Evolutionary conservation across 2,329 filamentous ascomycete species (phyloP).

Genomic region (Xylaria digitata): DNA sequence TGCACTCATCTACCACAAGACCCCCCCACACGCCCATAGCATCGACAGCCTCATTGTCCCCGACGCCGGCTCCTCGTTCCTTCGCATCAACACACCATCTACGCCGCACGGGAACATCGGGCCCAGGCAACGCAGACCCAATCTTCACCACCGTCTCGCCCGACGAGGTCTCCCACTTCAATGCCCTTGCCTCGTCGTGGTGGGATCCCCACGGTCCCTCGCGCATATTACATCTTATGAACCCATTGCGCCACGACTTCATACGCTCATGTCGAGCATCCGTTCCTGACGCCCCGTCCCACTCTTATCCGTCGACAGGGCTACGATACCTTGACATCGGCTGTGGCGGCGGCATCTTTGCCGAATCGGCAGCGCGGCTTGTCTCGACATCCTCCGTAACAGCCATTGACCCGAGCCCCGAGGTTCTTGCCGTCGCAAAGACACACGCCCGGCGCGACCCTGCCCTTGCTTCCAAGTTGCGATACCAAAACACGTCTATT

Average conservation of each 20-base stretch:
- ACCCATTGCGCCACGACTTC: conserved; percentile 94
- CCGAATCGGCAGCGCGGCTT: conserved; percentile 83
- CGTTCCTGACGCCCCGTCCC: conserved; percentile 56
- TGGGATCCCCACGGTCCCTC: conserved; percentile 97
- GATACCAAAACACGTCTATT: conserved; percentile 80
- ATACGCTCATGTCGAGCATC: conserved; percentile 77
- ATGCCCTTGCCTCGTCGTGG: conserved; percentile 91
- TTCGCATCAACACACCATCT: conserved; percentile 24
- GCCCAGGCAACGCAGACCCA: conserved; percentile 39
- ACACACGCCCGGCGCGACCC: conserved; percentile 82
- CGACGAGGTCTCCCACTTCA: conserved; percentile 93
- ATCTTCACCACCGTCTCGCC: conserved; percentile 80
- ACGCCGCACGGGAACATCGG: conserved; percentile 18
- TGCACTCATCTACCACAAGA: not conserved
- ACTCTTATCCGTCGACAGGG: conserved; percentile 49
- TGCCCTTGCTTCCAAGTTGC: conserved; percentile 69
- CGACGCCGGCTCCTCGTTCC: conserved; percentile 11
- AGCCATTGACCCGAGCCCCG: conserved; percentile 81
- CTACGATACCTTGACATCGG: conserved; percentile 89
- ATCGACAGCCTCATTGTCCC: not conserved
- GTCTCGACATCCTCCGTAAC: conserved; percentile 72
- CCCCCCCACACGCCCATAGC: conserved; percentile 4
- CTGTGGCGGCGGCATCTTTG: conserved; percentile 96
- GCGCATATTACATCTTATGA: conserved; percentile 95
- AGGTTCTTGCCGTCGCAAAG: conserved; percentile 79